Evolutionary conservation across 805 yeast species (phyloP), one percentile per base, ranked within the genome.

Genomic region (Saturnispora diversa): DNA sequence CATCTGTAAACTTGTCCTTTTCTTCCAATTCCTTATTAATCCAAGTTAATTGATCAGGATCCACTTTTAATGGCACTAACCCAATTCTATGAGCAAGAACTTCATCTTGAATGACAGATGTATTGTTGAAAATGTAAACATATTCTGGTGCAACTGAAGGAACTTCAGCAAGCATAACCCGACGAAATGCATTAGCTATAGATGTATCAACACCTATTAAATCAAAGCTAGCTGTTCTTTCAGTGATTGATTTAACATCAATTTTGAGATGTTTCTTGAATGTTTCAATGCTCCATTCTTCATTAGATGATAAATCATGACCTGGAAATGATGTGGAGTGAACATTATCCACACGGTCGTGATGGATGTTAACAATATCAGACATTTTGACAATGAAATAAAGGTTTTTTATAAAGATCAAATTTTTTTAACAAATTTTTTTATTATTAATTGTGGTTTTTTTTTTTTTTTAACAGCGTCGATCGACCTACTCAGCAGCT

Each of bases 31-130:
- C 54, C 20, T 68, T 65, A 55, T 86, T 92, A 33, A 84, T 75
- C 96, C 97, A 90, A 10, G 77, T 72, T 49, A 92, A 66, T 58
- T 70, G 61, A 64, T 92, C 98, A 11, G 98, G 97, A 59, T 86
- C 94, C 34, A 86, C 83, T 50, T 80, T 82, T 51, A 92, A 69
- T 25, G 98, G 98, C 37, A 90, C 72, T 49, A 92, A 70, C 36
- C 98, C 98, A 47, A 92, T 79, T 68, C 98, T 78, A 58, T 86
- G 96, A 4, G 98, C 90, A 49, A 92, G 72, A 15, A 92, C 96
- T 66, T 92, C 98, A 61, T 92, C 98, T 62, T 88, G 97, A 48
- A 92, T 85, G 36, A 92, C 96, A 1, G 96, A 85, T 1, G 98
- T 92, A 63, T 92, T 92, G 70, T 86, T 90, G 67, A 83, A 83